phyloP scores from a whole-genome alignment of 768 basidiomycete species.

The Termitomyces eurrhizus region DNA sequence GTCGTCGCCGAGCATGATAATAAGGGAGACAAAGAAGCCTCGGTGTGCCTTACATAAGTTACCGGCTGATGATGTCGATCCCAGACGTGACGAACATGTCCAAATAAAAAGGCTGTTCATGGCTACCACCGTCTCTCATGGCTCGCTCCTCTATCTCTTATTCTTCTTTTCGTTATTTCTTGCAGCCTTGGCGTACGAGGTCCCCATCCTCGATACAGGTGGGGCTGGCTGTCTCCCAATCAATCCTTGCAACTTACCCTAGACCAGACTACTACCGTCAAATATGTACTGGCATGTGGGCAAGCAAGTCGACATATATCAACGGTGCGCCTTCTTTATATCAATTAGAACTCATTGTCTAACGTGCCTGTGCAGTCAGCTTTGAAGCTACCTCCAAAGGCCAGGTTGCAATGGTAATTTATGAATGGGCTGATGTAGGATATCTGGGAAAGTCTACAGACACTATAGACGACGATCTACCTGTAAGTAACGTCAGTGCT shows the following conservation, averaged over 20 bases:
- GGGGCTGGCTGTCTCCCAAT: conserved; percentile 14
- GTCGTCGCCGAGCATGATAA: conserved; percentile 74
- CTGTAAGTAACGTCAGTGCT: conserved; percentile 44
- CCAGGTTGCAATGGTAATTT: conserved; percentile 90
- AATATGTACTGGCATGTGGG: conserved; percentile 97
- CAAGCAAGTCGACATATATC: conserved; percentile 70
- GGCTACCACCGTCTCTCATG: conserved; percentile 18
- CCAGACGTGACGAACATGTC: conserved; percentile 26
- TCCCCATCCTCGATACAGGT: conserved; percentile 63
- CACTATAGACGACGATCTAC: conserved; percentile 46
- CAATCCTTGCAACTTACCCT: conserved; percentile 3
- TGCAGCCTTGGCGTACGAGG: conserved; percentile 49
- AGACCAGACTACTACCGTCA: conserved; percentile 72
- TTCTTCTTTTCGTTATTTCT: conserved; percentile 29
- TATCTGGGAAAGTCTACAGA: conserved; percentile 77
- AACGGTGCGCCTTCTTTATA: conserved; percentile 54
- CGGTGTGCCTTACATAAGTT: conserved; percentile 12
- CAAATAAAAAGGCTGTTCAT: conserved; percentile 23
- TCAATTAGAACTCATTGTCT: background rate
- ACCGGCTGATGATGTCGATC: conserved; percentile 16
- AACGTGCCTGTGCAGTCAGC: conserved; percentile 45
- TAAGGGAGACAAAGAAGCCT: background rate
- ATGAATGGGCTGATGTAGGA: conserved; percentile 88
- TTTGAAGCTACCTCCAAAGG: conserved; percentile 79
- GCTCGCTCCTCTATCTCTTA: conserved; percentile 18